Percentiles rank a stretch among this genome's conserved stretches.
phyloP scores from a whole-genome alignment of 352 stramenopile species.

The Pythium plurisporium region DNA sequence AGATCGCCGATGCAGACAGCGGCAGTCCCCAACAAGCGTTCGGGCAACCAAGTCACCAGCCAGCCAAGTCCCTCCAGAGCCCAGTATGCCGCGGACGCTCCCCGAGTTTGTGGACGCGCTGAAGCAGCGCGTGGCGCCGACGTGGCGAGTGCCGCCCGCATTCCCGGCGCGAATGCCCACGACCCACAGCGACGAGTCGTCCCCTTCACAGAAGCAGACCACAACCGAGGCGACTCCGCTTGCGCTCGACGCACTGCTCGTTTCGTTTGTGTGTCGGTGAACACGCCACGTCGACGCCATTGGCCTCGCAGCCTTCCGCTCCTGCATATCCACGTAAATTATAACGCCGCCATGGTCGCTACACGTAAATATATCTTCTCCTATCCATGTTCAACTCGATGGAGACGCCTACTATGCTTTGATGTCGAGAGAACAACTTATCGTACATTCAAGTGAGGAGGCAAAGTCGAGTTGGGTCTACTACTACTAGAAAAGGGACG shows the following conservation, averaged over 20 bases:
- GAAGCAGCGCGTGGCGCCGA: slow-evolving; percentile 15
- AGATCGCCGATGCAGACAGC: slow-evolving; percentile 35
- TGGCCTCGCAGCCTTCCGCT: too few relatives aligned
- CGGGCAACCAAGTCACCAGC: slow-evolving; percentile 36
- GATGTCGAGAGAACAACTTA: too few relatives aligned
- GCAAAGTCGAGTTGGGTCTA: too few relatives aligned
- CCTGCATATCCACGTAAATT: slow-evolving; percentile 11
- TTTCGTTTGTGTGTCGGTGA: slow-evolving; percentile 20
- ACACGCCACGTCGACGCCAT: too few relatives aligned
- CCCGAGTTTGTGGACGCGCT: slow-evolving; percentile 37
- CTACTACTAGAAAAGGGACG: too few relatives aligned
- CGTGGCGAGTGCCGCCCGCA: slow-evolving; percentile 10
- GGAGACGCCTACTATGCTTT: too few relatives aligned
- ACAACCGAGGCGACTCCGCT: background rate
- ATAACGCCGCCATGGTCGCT: background rate
- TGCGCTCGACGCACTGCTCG: slow-evolving; percentile 21
- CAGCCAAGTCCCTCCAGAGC: slow-evolving; percentile 18
- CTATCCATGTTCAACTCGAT: too few relatives aligned
- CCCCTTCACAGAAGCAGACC: background rate
- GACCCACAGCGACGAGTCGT: background rate
- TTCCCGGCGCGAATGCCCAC: background rate
- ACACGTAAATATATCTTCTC: slow-evolving; percentile 14
- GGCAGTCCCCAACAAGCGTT: slow-evolving; percentile 21
- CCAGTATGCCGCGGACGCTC: slow-evolving; percentile 40
- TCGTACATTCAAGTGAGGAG: too few relatives aligned